Percentiles rank a stretch among this genome's conserved stretches.
These are phyloP conservation scores for Puccinia novopanici DNA, from an alignment of 1,284 basidiomycete species.

Conservation along the genomic window DNA sequence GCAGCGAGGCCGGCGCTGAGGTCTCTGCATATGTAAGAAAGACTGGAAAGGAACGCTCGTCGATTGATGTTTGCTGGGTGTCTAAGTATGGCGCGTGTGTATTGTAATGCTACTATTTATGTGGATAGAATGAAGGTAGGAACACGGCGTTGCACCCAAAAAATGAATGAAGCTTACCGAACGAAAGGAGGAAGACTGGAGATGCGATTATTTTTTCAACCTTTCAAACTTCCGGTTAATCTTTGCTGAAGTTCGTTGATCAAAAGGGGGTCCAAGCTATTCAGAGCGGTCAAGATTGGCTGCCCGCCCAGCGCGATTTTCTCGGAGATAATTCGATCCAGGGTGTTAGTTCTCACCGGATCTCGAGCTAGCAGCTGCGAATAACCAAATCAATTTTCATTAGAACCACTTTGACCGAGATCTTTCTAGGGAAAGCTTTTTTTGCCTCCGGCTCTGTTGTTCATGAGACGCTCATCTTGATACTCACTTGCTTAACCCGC, in stretches of 20 bases:
- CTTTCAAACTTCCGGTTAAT: slow-evolving; percentile 39
- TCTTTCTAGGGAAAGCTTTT: not conserved
- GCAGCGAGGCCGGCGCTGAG: too few relatives aligned
- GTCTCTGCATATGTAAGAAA: too few relatives aligned
- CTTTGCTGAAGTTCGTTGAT: slow-evolving; percentile 41
- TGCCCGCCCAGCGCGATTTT: slow-evolving; percentile 32
- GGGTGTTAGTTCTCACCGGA: slow-evolving; percentile 32
- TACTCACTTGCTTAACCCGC: slow-evolving; percentile 20
- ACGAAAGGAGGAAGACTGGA: not conserved
- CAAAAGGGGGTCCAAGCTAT: slow-evolving; percentile 18
- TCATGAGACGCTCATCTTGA: not conserved
- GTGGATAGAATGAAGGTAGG: too few relatives aligned
- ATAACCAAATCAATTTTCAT: not conserved
- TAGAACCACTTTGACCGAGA: not conserved
- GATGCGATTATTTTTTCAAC: not conserved
- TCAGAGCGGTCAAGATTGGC: slow-evolving; percentile 31
- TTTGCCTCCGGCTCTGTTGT: not conserved
- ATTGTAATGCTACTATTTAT: too few relatives aligned
- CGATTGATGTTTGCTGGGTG: too few relatives aligned
- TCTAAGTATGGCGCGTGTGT: too few relatives aligned
- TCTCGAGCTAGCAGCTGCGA: slow-evolving; percentile 22
- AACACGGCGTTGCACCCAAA: too few relatives aligned
- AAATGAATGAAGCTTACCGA: not conserved
- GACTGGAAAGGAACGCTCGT: too few relatives aligned
- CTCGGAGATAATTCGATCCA: slow-evolving; percentile 33